A percentile compares a stretch with the other conserved stretches of the same genome.
These are phyloP conservation scores for Kalmusia sp. DNA, from an alignment of 2,329 filamentous ascomycete genomes.

Conservation along the genomic window DNA sequence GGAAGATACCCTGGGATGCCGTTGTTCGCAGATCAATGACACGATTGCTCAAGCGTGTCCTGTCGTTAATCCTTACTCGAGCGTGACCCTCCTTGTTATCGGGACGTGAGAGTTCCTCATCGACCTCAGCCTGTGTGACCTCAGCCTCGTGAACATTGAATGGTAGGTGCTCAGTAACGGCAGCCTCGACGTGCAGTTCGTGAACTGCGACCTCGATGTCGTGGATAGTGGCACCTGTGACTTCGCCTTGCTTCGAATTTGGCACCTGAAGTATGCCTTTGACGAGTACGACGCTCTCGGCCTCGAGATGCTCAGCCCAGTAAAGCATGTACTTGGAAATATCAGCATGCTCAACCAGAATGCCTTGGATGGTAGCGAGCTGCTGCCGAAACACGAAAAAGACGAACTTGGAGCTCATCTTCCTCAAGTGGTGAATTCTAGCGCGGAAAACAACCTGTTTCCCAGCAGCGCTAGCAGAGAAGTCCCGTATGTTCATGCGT, in stretches of 20 bases:
- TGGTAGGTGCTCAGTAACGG: slow-evolving; percentile 67
- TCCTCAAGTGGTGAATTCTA: slow-evolving; percentile 78
- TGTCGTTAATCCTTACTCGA: slow-evolving; percentile 70
- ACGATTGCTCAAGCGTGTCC: slow-evolving; percentile 78
- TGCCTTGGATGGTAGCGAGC: slow-evolving; percentile 82
- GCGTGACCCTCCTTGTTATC: slow-evolving; percentile 63
- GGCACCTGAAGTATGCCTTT: slow-evolving; percentile 76
- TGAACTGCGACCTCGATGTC: slow-evolving; percentile 78
- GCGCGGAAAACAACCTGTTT: slow-evolving; percentile 71
- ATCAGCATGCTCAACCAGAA: slow-evolving; percentile 69
- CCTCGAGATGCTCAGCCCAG: slow-evolving; percentile 83
- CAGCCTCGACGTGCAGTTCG: slow-evolving; percentile 67
- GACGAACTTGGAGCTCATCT: slow-evolving; percentile 81
- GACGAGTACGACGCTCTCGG: slow-evolving; percentile 80
- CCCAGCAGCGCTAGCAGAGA: slow-evolving; percentile 62
- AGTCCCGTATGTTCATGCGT: slow-evolving; percentile 58
- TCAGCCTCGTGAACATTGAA: slow-evolving; percentile 76
- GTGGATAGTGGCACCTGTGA: slow-evolving; percentile 78
- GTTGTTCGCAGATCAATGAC: slow-evolving; percentile 87
- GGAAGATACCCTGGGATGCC: slow-evolving; percentile 85
- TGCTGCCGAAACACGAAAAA: slow-evolving; percentile 89
- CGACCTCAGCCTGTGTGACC: slow-evolving; percentile 63
- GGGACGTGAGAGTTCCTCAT: slow-evolving; percentile 58
- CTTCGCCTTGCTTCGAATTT: slow-evolving; percentile 67
- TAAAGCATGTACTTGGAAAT: slow-evolving; percentile 79